These are phyloP conservation scores for Xylaria sp. DNA, from an alignment of 2,329 filamentous ascomycete genomes.

Conservation along the genomic window DNA sequence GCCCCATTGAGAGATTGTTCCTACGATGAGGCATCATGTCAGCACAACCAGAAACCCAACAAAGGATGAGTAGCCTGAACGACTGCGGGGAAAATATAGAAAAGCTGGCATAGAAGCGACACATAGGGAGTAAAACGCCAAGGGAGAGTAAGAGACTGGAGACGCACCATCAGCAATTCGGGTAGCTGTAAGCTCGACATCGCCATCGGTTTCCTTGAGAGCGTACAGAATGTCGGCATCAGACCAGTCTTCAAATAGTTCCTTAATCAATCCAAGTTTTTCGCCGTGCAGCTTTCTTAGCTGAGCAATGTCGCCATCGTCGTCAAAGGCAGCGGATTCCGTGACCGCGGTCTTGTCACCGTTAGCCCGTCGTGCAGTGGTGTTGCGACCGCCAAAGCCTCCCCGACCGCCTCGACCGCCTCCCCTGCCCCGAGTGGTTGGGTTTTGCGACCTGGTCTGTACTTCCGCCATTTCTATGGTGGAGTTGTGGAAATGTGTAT, in stretches of 20 bases:
- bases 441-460: slow-evolving; percentile 75
- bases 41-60: slow-evolving; percentile 38
- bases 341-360: slow-evolving; percentile 72
- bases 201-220: slow-evolving; percentile 86
- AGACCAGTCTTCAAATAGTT: slow-evolving; percentile 95
- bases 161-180: slow-evolving; percentile 80
- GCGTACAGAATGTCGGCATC: slow-evolving; percentile 94
- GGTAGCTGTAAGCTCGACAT: slow-evolving; percentile 78
- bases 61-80: neutral
- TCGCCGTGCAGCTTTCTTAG: slow-evolving; percentile 88
- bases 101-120: neutral
- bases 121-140: slow-evolving; percentile 14
- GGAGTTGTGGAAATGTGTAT: slow-evolving; percentile 49
- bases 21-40: slow-evolving; percentile 56
- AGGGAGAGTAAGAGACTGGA: slow-evolving; percentile 17
- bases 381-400: slow-evolving; percentile 74
- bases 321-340: slow-evolving; percentile 71
- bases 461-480: slow-evolving; percentile 87
- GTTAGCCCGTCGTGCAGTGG: slow-evolving; percentile 67
- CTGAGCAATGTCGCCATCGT: slow-evolving; percentile 90
- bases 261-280: slow-evolving; percentile 84
- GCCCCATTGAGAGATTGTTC: slow-evolving; percentile 83
- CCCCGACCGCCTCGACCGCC: slow-evolving; percentile 86
- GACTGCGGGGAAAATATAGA: neutral
- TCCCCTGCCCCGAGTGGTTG: slow-evolving; percentile 88